Base-by-base conservation (phyloP, 768 basidiomycete genomes). In the Tulasnella sp. region DNA sequence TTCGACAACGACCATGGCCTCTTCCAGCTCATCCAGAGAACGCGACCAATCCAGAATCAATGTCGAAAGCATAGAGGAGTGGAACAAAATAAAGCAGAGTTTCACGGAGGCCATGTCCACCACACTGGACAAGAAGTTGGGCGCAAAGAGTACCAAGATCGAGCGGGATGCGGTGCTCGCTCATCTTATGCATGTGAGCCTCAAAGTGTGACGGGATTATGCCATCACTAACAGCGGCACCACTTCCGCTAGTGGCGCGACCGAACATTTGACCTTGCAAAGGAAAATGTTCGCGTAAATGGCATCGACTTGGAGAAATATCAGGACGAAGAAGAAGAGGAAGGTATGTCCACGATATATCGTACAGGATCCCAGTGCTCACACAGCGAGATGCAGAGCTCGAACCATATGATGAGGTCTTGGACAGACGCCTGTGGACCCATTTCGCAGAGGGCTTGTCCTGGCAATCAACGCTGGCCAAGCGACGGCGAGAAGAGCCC, bases 321-420 rank as follows among this genome's bases (percentile, higher is more conserved):
- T 49, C 59, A 65, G 0, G 62, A 65, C 12, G 62, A 61, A 7
- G 50, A 39, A 21, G 50, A 61, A 29, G 56, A 48, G 31, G 14
- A 34, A 27, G 52, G 52, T 53, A 53, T 39, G 25, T 29, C 19
- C 8, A 12, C 21, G 37, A 14, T 1, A n/a, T 15, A 12, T 53
- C 15, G 31, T 29, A 27, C 37, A 25, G 6, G 32, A 15, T 39
- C 11, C 31, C 23, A 11, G n/a, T 6, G 46, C 19, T 51, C 6
- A 40, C 32, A 6, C 12, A 7, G 36, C 25, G 15, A 17, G 35
- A 23, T 35, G 5, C 37, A 71, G 69, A 65, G 15, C 68, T 68
- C 32, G 69, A 71, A 62, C 67, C 66, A 29, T 71, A 69, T 62
- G 69, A 71, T 59, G 68, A 71, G 63, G 59, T 62, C 1, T 65